phyloP scores from a whole-genome alignment of 352 stramenopile species.

The Pythium brachiatum region DNA sequence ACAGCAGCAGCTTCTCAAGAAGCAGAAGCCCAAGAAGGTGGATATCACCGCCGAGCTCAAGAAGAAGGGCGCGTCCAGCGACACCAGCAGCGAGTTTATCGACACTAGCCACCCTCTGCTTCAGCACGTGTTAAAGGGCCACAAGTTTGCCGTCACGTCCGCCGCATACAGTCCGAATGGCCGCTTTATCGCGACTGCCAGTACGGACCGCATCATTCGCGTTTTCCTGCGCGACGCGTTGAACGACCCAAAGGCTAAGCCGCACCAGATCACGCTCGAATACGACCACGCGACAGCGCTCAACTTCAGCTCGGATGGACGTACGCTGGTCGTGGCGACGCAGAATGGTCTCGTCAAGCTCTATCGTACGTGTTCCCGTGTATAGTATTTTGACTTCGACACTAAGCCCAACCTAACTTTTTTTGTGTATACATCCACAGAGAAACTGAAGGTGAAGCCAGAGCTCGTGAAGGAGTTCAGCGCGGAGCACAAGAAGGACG shows the following conservation, averaged over 20 bases:
- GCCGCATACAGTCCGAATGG: conserved; percentile 74
- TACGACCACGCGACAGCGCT: conserved; percentile 78
- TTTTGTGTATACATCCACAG: conserved; percentile 19
- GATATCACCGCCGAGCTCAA: conserved; percentile 74
- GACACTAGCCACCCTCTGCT: conserved; percentile 38
- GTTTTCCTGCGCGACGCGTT: conserved; percentile 67
- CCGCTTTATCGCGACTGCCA: conserved; percentile 72
- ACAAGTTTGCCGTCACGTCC: conserved; percentile 69
- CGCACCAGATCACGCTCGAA: conserved; percentile 69
- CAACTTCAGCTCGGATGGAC: conserved; percentile 74
- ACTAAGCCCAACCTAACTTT: too few relatives aligned
- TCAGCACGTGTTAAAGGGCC: conserved; percentile 55
- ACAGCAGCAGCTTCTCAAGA: conserved; percentile 46
- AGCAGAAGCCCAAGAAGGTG: conserved; percentile 66
- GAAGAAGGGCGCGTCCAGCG: conserved; percentile 37
- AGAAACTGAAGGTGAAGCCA: conserved; percentile 75
- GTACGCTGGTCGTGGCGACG: conserved; percentile 65
- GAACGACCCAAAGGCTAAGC: conserved; percentile 54
- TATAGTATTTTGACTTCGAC: too few relatives aligned
- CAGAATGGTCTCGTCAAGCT: conserved; percentile 68
- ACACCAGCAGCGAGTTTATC: conserved; percentile 17
- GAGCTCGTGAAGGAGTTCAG: conserved; percentile 65
- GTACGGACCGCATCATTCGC: conserved; percentile 71
- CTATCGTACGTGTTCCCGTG: conserved; percentile 45
- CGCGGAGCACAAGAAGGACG: conserved; percentile 65